Evolutionary conservation across 495 filamentous ascomycete genomes (phyloP).

Genomic region (Daldinia loculata): DNA sequence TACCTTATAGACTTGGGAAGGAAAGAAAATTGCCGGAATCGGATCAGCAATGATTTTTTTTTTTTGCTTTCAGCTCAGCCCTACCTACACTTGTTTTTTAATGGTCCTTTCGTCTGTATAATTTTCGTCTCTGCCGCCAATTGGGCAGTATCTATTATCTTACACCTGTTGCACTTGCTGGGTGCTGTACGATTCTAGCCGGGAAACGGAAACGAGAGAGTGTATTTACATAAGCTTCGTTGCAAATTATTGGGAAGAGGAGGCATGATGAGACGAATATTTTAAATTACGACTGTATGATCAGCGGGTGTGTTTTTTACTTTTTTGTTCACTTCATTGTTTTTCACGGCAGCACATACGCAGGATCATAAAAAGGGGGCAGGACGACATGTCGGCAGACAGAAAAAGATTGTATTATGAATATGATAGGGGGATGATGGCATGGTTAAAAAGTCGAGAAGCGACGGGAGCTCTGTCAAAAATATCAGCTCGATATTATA

Average conservation of each 20-base stretch:
- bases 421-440: slow-evolving; percentile 1
- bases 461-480: neutral
- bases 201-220: slow-evolving; percentile 11
- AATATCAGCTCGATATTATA: neutral
- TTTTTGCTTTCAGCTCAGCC: neutral
- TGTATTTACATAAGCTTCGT: slow-evolving; percentile 3
- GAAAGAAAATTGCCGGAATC: slow-evolving; percentile 33
- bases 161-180: neutral
- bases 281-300: slow-evolving; percentile 39
- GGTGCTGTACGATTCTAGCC: slow-evolving; percentile 35
- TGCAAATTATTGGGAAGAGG: slow-evolving; percentile 14
- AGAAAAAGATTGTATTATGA: slow-evolving; percentile 15
- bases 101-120: slow-evolving; percentile 38
- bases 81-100: slow-evolving; percentile 16
- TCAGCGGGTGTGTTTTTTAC: slow-evolving; percentile 25
- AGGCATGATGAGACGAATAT: slow-evolving; percentile 33
- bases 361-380: slow-evolving; percentile 5
- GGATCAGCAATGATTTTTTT: slow-evolving; percentile 37
- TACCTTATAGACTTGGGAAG: slow-evolving; percentile 35
- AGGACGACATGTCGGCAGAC: slow-evolving; percentile 10
- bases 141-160: slow-evolving; percentile 12
- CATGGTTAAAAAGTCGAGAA: neutral
- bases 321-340: slow-evolving; percentile 11
- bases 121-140: slow-evolving; percentile 12
- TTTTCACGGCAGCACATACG: neutral